Evolutionary conservation across 2,329 filamentous ascomycete genomes (phyloP).

Genomic region (Aspergillus persii): DNA sequence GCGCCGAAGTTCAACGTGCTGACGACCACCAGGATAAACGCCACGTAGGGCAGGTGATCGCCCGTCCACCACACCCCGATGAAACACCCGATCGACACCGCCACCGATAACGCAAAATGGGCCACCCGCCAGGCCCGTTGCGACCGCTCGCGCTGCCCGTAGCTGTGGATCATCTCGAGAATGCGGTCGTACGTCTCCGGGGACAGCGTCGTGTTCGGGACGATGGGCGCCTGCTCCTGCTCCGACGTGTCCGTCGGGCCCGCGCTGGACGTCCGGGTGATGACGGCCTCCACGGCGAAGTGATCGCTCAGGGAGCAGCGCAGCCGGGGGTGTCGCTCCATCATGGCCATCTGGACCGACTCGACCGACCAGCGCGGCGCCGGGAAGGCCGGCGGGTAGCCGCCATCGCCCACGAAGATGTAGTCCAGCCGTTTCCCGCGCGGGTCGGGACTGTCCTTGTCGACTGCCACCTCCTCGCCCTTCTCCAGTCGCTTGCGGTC

Average conservation of each 20-base stretch:
- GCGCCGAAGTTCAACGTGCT: conserved; percentile 73
- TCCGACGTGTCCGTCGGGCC: neutral
- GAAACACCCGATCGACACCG: conserved; percentile 70
- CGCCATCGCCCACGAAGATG: conserved; percentile 72
- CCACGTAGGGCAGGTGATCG: conserved; percentile 65
- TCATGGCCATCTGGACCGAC: conserved; percentile 72
- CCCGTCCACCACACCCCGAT: conserved; percentile 80
- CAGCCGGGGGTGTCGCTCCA: conserved; percentile 73
- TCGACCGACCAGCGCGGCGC: conserved; percentile 65
- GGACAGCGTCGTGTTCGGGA: conserved; percentile 36
- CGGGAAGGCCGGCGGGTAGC: conserved; percentile 30
- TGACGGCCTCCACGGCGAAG: conserved; percentile 82
- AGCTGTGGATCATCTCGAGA: conserved; percentile 65
- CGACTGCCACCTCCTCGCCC: conserved; percentile 62
- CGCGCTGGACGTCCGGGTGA: conserved; percentile 47
- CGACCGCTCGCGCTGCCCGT: conserved; percentile 66
- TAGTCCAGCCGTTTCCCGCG: conserved; percentile 90
- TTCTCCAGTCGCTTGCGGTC: conserved; percentile 67
- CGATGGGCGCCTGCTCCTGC: neutral
- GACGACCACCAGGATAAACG: conserved; percentile 76
- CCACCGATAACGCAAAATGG: conserved; percentile 70
- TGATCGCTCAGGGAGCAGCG: conserved; percentile 90
- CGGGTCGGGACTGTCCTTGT: conserved; percentile 66
- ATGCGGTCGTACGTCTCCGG: conserved; percentile 67
- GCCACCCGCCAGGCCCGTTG: conserved; percentile 70